Percentiles rank a stretch among this genome's conserved stretches.
phyloP scores from a whole-genome alignment of 306 rosid species.

The Lupinus albus region DNA sequence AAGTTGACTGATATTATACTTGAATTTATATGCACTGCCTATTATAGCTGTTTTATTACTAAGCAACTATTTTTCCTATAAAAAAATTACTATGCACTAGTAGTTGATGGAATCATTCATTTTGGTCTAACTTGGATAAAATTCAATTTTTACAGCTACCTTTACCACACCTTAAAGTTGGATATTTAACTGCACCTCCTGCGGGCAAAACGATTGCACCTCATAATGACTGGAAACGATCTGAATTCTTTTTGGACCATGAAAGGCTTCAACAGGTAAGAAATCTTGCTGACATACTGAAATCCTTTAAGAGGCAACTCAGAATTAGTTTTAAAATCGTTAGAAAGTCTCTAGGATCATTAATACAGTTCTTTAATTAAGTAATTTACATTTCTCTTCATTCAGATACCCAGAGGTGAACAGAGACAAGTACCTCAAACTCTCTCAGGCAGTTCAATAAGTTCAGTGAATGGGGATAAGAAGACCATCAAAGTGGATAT shows the following conservation, averaged over 20 bases:
- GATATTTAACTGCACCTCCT: constrained; percentile 93
- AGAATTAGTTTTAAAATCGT: constrained; percentile 17
- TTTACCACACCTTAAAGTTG: constrained; percentile 85
- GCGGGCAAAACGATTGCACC: constrained; percentile 76
- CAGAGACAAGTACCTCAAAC: constrained; percentile 54
- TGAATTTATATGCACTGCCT: constrained; percentile 34
- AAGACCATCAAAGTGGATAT: constrained; percentile 73
- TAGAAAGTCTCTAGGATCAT: constrained; percentile 20
- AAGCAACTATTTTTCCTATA: too few species aligned
- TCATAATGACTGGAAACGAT: constrained; percentile 92
- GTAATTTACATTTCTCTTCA: constrained; percentile 23
- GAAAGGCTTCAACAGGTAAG: constrained; percentile 90
- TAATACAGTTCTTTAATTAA: constrained; percentile 26
- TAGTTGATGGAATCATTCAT: constrained; percentile 35
- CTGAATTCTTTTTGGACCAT: constrained; percentile 82
- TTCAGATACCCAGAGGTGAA: constrained; percentile 66
- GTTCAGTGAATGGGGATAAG: constrained; percentile 61
- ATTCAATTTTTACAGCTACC: constrained; percentile 74
- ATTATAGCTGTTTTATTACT: constrained; percentile 15
- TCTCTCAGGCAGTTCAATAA: constrained; percentile 60
- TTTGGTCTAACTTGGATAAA: constrained; percentile 38
- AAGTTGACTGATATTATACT: constrained; percentile 27
- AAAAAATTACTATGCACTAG: too few species aligned
- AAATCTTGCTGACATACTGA: constrained; percentile 27
- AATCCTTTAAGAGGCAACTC: constrained; percentile 30